These are phyloP conservation scores for Exophiala viscosa DNA, from an alignment of 2,329 filamentous ascomycete genomes.

Conservation along the genomic window DNA sequence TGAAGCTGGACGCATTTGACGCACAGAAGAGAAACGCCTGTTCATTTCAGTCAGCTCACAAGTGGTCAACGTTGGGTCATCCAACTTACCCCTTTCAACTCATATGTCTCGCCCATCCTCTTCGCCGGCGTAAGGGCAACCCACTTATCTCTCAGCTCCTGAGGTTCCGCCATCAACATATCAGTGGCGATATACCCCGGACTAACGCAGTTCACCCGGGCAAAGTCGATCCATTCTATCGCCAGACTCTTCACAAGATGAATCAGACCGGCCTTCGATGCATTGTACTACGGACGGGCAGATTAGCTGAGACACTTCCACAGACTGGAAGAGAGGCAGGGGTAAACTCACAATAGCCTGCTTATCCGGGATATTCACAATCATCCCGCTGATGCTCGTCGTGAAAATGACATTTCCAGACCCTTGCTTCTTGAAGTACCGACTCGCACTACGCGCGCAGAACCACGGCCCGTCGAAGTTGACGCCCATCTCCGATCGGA, in stretches of 20 bases:
- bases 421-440: conserved; percentile 44
- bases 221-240: conserved; percentile 38
- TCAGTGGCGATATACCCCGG: conserved; percentile 41
- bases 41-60: not conserved
- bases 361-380: conserved; percentile 52
- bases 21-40: conserved; percentile 4
- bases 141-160: not conserved
- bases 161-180: conserved; percentile 13
- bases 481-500: conserved; percentile 51
- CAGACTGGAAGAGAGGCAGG: not conserved
- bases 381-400: conserved; percentile 48
- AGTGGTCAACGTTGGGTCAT: not conserved
- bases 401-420: conserved; percentile 53
- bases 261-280: conserved; percentile 36
- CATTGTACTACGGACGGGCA: conserved; percentile 31
- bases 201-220: conserved; percentile 39
- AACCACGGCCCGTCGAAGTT: conserved; percentile 52
- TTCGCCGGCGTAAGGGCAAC: not conserved
- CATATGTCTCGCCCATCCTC: not conserved
- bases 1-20: conserved; percentile 19
- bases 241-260: conserved; percentile 39
- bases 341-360: conserved; percentile 43
- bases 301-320: not conserved
- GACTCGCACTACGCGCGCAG: conserved; percentile 45
- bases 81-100: conserved; percentile 1